phyloP scores from a whole-genome alignment of 208 protist species.

The Trypanosoma scelopori region DNA sequence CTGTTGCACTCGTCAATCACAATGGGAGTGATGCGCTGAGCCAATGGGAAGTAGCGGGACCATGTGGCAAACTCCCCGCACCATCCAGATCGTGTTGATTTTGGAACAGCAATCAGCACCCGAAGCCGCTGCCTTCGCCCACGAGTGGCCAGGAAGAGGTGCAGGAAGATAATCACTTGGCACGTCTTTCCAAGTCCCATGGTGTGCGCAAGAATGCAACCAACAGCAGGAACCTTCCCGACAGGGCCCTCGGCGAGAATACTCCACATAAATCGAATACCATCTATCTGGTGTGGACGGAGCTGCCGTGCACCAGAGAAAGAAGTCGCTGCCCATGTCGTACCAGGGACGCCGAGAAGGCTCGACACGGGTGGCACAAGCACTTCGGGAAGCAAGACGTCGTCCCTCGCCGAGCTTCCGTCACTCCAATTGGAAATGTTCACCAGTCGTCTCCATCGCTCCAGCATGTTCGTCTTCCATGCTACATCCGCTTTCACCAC shows the following conservation, averaged over 20 bases:
- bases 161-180: constrained; percentile 80
- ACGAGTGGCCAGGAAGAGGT: constrained; percentile 53
- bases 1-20: constrained; percentile 19
- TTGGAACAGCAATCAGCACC: constrained; percentile 69
- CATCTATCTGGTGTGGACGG: constrained; percentile 72
- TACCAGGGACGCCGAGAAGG: neutral
- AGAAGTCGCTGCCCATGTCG: neutral
- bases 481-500: neutral
- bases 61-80: constrained; percentile 63
- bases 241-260: constrained; percentile 71
- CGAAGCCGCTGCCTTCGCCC: constrained; percentile 21
- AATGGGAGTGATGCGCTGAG: constrained; percentile 40
- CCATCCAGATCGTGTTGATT: constrained; percentile 72
- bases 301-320: constrained; percentile 18
- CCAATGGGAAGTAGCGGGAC: constrained; percentile 49
- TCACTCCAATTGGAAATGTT: constrained; percentile 34
- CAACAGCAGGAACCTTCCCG: constrained; percentile 71
- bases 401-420: constrained; percentile 2
- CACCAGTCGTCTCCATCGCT: constrained; percentile 23
- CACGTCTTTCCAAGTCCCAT: constrained; percentile 91
- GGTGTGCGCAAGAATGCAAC: constrained; percentile 83
- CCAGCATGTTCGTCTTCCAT: constrained; percentile 3
- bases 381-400: constrained; percentile 59
- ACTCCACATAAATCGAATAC: constrained; percentile 86
- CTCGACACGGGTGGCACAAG: constrained; percentile 31